Conservation (phyloP, 163 green algal species). For the Scenedesmus sp. region DNA sequence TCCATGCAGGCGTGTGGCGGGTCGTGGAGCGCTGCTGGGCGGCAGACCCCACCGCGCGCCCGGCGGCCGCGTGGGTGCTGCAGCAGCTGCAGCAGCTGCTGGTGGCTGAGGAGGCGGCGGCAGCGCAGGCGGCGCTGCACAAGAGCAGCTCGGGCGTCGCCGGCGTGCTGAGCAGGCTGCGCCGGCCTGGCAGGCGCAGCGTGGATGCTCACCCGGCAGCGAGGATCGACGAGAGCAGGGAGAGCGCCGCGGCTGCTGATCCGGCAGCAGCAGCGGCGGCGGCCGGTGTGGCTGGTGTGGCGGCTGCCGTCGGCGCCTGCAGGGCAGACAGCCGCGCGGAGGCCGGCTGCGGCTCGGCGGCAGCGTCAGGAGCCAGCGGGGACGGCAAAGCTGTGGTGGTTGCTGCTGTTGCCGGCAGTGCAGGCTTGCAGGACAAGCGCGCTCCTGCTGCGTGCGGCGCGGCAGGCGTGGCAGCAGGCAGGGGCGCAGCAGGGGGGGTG, state of each 20-base stretch:
- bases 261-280: neutral
- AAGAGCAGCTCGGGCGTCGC: neutral
- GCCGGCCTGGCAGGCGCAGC: neutral
- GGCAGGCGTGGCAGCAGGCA: neutral
- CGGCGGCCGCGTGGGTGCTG: conserved; percentile 4
- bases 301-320: neutral
- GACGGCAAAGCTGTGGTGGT: neutral
- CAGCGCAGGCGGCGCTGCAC: neutral
- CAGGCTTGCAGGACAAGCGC: neutral
- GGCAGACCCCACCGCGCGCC: neutral
- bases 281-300: neutral
- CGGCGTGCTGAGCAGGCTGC: neutral
- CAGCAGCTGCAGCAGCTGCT: conserved; percentile 24
- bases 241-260: neutral
- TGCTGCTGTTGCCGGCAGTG: neutral
- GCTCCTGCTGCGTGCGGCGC: neutral
- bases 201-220: neutral
- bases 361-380: neutral
- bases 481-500: neutral
- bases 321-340: neutral
- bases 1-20: neutral
- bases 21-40: conserved; percentile 37
- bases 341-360: no score
- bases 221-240: neutral
- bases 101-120: neutral